These are phyloP conservation scores for Citrus unshiu DNA, from an alignment of 345 rosid genomes.

Conservation along the genomic window DNA sequence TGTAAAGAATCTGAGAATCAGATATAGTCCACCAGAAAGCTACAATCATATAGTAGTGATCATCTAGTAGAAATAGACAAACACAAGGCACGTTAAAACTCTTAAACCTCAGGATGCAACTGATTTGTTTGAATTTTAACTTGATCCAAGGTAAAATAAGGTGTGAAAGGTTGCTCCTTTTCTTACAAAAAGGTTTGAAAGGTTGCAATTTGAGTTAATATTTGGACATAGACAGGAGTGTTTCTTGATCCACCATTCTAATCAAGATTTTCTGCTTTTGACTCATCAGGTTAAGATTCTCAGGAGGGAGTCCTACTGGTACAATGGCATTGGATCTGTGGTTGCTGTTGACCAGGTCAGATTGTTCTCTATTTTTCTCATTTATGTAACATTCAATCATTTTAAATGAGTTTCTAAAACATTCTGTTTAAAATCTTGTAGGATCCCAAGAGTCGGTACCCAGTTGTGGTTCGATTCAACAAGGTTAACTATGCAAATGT, in stretches of 20 bases:
- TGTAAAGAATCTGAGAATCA: not conserved
- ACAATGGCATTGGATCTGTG: conserved; percentile 71
- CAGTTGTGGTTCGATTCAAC: conserved; percentile 87
- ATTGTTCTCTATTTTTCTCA: conserved; percentile 12
- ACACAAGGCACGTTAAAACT: not conserved
- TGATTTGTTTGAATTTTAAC: not conserved
- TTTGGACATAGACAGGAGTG: too few species aligned
- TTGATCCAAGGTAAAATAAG: not conserved
- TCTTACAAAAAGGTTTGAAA: not conserved
- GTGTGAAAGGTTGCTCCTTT: too few species aligned
- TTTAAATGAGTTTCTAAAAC: not conserved
- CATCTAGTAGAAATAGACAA: not conserved
- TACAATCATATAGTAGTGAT: not conserved
- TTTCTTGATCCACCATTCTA: not conserved
- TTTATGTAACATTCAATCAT: not conserved
- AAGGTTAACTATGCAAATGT: conserved; percentile 90
- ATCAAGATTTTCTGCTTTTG: not conserved
- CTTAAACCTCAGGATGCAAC: not conserved
- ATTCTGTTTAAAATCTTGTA: conserved; percentile 16
- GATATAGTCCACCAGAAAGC: not conserved
- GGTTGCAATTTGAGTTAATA: not conserved
- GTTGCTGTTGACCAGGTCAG: conserved; percentile 93
- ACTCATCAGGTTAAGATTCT: conserved; percentile 72
- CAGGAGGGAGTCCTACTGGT: conserved; percentile 92
- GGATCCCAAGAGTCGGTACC: conserved; percentile 84